Evolutionary conservation across 2,329 filamentous ascomycete species (phyloP), one percentile per base, ranked within the genome.

Genomic region (Cytospora leucostoma): DNA sequence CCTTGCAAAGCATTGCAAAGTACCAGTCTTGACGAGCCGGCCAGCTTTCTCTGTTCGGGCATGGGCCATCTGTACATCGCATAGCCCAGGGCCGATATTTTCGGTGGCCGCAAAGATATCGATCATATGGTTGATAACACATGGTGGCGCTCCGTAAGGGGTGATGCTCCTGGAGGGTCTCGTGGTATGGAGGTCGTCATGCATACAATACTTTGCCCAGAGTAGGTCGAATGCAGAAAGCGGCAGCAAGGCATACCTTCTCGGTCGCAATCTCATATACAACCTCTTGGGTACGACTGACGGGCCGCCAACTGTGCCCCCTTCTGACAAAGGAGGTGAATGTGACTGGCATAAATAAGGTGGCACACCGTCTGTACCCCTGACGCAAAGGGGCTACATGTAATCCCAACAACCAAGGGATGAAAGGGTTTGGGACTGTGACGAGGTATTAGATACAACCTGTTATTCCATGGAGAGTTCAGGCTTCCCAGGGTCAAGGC

Each of bases 81-180:
- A 59, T 11, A 15, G n/a, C 49, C 49, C 57, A 59, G 35, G 57
- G 57, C 37, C 35, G 35, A 51, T 53, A 44, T 6, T 44, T 37
- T 8, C 37, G 50, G 13, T 60, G 58, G 37, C 58, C 50, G 27
- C 58, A 60, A 11, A 54, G 50, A n/a, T 60, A 54, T 6, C 37
- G 50, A n/a, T 54, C 58, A 49, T 60, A 54, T 7, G 50, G 58
- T 32, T 50, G 58, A 47, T 60, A 60, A 27, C 58, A 60, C 58
- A 53, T 60, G 35, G 27, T 35, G n/a, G 27, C 19, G 5, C 19
- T 47, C 6, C 8, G 44, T 19, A 47, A 33, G 27, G 1, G 4
- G 6, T n/a, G 17, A 3, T 7, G 21, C 35, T 33, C 27, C 27
- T 27, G 27, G 27, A 27, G n/a, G 21, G 44, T 47, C 10, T 44